These are phyloP conservation scores for Phialophora verrucosa DNA, from an alignment of 2,329 filamentous ascomycete species.

Conservation along the genomic window DNA sequence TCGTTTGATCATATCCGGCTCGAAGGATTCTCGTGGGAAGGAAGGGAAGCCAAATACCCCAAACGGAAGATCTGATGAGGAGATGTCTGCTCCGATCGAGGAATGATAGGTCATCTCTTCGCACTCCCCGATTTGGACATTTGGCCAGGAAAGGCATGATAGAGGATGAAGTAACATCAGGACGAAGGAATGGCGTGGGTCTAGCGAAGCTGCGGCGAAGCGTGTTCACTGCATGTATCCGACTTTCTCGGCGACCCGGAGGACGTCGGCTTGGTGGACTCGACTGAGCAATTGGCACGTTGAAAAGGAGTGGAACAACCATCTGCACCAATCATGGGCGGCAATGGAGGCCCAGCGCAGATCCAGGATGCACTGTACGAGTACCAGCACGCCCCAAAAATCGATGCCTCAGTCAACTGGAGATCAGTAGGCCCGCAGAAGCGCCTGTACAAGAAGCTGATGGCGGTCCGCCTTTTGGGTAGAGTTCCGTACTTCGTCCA, in stretches of 20 bases:
- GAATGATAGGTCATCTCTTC: neutral
- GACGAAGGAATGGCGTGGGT: slow-evolving; percentile 5
- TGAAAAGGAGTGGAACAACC: neutral
- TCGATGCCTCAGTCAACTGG: neutral
- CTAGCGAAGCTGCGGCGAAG: slow-evolving; percentile 6
- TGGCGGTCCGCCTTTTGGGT: neutral
- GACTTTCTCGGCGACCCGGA: slow-evolving; percentile 19
- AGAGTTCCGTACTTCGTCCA: neutral
- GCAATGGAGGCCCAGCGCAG: neutral
- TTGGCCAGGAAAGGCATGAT: neutral
- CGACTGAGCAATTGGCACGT: neutral
- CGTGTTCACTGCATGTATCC: slow-evolving; percentile 17
- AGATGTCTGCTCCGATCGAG: neutral
- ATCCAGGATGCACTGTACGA: neutral
- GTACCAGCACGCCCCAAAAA: neutral
- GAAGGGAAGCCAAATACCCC: slow-evolving; percentile 5
- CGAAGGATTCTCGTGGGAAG: neutral
- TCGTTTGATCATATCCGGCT: neutral
- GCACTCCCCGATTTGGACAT: neutral
- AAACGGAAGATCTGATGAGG: slow-evolving; percentile 12
- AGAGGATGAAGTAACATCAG: slow-evolving; percentile 10
- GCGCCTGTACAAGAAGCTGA: neutral
- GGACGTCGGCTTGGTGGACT: slow-evolving; percentile 12
- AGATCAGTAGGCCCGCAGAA: slow-evolving; percentile 2
- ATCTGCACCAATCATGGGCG: neutral